Conservation (phyloP, 768 basidiomycete species). For the Wakefieldia striispora region DNA sequence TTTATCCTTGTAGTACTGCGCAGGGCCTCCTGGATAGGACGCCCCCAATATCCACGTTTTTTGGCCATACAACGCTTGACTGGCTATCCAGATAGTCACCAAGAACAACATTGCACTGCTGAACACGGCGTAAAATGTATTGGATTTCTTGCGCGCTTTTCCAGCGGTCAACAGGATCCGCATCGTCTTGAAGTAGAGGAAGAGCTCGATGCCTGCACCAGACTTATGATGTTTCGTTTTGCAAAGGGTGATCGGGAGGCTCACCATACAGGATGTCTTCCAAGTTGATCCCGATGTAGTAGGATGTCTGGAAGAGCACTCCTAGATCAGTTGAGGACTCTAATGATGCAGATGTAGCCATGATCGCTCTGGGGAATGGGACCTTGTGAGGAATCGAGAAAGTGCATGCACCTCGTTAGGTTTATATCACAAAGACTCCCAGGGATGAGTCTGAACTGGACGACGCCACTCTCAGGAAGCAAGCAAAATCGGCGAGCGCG, state of each 20-base stretch:
- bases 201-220: constrained; percentile 5
- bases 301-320: constrained; percentile 6
- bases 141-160: neutral
- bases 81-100: constrained; percentile 25
- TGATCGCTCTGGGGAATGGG: no score
- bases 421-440: no score
- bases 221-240: neutral
- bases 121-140: constrained; percentile 7
- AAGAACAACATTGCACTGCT: constrained; percentile 19
- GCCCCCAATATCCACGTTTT: constrained; percentile 33
- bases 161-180: neutral
- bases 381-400: no score
- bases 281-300: constrained; percentile 9
- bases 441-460: no score
- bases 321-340: no score
- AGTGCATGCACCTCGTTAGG: no score
- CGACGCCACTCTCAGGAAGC: no score
- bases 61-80: constrained; percentile 17
- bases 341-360: no score
- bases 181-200: constrained; percentile 7
- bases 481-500: no score
- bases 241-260: neutral
- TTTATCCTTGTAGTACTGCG: constrained; percentile 25
- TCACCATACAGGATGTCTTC: constrained; percentile 11
- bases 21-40: constrained; percentile 30